A percentile compares a stretch with the other conserved stretches of the same genome.
Evolutionary conservation across 345 rosid species (phyloP).

Genomic region (Eucalyptus dawsonii): DNA sequence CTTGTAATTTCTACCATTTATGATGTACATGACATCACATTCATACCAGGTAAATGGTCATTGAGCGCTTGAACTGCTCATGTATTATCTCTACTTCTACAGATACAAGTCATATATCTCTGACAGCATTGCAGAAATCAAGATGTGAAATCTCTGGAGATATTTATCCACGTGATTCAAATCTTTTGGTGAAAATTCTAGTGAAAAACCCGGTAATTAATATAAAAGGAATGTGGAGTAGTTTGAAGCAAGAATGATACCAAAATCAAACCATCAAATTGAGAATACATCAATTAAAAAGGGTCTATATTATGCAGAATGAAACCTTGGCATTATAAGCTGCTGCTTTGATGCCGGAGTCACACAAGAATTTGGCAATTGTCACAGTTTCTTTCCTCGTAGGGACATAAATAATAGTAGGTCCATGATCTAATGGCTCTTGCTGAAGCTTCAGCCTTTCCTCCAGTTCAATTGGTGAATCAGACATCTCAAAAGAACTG

Average conservation of each 20-base stretch:
- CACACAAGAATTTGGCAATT: conserved; percentile 54
- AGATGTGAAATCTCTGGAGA: not conserved
- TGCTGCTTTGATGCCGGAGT: conserved; percentile 70
- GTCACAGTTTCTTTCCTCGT: conserved; percentile 72
- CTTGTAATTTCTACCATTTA: not conserved
- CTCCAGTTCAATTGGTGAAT: conserved; percentile 15
- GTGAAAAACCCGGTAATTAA: not conserved
- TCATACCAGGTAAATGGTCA: not conserved
- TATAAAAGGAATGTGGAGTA: not conserved
- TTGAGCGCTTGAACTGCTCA: not conserved
- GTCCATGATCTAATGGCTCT: conserved; percentile 46
- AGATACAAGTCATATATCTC: not conserved
- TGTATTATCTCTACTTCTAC: not conserved
- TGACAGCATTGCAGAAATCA: not conserved
- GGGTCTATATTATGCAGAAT: not conserved
- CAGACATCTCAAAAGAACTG: conserved; percentile 5
- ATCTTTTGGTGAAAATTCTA: not conserved
- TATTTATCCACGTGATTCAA: not conserved
- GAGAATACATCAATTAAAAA: not conserved
- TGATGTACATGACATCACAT: not conserved
- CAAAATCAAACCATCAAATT: not conserved
- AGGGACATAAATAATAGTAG: conserved; percentile 81
- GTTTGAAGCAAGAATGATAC: not conserved
- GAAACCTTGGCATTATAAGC: conserved; percentile 80
- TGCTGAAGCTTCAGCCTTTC: conserved; percentile 17